These are phyloP conservation scores for Anisogramma anomala DNA, from an alignment of 2,329 filamentous ascomycete genomes.

Conservation along the genomic window DNA sequence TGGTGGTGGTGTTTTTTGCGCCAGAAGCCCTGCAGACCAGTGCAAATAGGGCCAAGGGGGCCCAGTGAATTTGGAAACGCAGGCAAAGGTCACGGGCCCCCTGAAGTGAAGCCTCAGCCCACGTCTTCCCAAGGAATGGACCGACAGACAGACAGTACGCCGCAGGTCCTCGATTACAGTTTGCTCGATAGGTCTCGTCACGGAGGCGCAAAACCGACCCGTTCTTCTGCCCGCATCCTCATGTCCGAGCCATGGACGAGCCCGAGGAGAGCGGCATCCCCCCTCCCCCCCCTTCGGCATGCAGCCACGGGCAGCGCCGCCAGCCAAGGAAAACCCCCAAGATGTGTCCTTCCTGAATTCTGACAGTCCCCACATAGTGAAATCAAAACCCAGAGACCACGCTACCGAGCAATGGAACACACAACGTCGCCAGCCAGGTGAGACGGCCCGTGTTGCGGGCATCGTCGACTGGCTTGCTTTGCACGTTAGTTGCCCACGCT, in stretches of 20 bases:
- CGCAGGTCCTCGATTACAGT: too few relatives aligned
- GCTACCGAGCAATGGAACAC: neutral
- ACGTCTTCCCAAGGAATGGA: too few relatives aligned
- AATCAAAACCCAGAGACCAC: neutral
- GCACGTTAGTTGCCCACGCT: too few relatives aligned
- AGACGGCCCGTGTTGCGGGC: neutral
- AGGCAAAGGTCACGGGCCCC: too few relatives aligned
- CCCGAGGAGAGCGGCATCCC: neutral
- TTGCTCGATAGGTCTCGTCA: too few relatives aligned
- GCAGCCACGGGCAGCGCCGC: neutral
- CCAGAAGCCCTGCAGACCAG: too few relatives aligned
- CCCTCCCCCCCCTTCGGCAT: neutral
- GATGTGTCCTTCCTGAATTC: neutral
- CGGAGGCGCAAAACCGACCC: too few relatives aligned
- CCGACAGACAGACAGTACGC: too few relatives aligned
- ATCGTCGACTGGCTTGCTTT: neutral
- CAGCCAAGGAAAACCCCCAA: neutral
- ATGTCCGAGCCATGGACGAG: neutral
- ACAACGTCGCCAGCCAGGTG: neutral
- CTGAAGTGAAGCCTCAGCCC: too few relatives aligned
- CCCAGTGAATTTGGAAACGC: too few relatives aligned
- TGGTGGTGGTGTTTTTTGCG: too few relatives aligned
- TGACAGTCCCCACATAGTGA: neutral
- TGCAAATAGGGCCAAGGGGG: too few relatives aligned
- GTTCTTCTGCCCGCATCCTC: neutral